Evolutionary conservation across 768 basidiomycete species (phyloP).

Genomic region (Naganishia vishniacii): DNA sequence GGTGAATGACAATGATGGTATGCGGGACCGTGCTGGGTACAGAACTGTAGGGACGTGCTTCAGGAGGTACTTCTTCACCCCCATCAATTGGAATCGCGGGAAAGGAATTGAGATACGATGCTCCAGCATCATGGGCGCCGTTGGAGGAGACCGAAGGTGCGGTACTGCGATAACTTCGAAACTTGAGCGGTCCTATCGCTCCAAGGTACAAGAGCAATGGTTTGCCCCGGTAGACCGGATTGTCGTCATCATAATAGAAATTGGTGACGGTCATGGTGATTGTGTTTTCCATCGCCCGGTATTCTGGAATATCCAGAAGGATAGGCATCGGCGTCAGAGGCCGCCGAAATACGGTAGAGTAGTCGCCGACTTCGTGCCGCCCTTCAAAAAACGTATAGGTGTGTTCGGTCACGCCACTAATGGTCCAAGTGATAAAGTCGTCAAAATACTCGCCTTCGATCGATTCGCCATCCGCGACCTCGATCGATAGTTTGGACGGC

Average conservation of each 20-base stretch:
- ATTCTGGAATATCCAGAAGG: slow-evolving; percentile 70
- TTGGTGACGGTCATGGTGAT: slow-evolving; percentile 80
- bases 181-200: slow-evolving; percentile 75
- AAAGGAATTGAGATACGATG: slow-evolving; percentile 21
- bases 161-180: slow-evolving; percentile 66
- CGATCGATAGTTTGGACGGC: slow-evolving; percentile 16
- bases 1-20: slow-evolving; percentile 75
- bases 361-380: slow-evolving; percentile 57
- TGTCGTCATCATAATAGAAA: slow-evolving; percentile 75
- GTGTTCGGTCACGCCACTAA: slow-evolving; percentile 90
- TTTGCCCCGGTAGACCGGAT: slow-evolving; percentile 53
- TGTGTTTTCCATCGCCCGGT: slow-evolving; percentile 64
- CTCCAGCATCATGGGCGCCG: slow-evolving; percentile 14
- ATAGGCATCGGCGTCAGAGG: slow-evolving; percentile 88
- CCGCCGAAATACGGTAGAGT: slow-evolving; percentile 58
- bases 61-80: slow-evolving; percentile 25
- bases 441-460: slow-evolving; percentile 70
- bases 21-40: slow-evolving; percentile 50
- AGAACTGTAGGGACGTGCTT: slow-evolving; percentile 27
- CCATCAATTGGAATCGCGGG: slow-evolving; percentile 23
- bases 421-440: slow-evolving; percentile 92
- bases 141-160: slow-evolving; percentile 23
- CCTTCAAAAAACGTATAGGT: slow-evolving; percentile 86
- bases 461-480: slow-evolving; percentile 10
- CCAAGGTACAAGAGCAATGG: slow-evolving; percentile 85